A percentile compares a stretch with the other conserved stretches of the same genome.
phyloP scores from a whole-genome alignment of 306 rosid genomes.

The Amphicarpaea edgeworthii region DNA sequence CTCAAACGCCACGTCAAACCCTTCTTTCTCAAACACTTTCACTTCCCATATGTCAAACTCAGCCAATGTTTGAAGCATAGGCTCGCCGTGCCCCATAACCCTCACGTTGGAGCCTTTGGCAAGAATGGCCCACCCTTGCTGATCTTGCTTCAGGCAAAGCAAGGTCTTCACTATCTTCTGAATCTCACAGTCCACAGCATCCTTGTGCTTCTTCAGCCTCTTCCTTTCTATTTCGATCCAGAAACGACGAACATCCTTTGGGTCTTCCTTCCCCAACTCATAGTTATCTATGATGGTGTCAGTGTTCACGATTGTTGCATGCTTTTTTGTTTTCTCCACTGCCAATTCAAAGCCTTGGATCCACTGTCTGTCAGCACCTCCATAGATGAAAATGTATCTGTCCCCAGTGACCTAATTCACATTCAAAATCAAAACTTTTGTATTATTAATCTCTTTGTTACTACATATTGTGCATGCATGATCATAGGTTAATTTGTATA shows the following conservation, averaged over 20 bases:
- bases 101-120: conserved; percentile 44
- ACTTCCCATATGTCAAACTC: conserved; percentile 50
- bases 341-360: conserved; percentile 31
- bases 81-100: conserved; percentile 46
- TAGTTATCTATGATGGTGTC: conserved; percentile 47
- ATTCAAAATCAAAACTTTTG: not conserved
- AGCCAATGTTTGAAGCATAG: conserved; percentile 43
- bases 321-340: conserved; percentile 42
- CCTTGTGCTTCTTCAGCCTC: conserved; percentile 49
- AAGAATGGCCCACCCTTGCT: conserved; percentile 50
- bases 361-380: conserved; percentile 50
- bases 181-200: conserved; percentile 37
- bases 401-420: conserved; percentile 43
- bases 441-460: too few relatives aligned
- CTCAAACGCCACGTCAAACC: conserved; percentile 45
- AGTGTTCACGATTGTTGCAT: conserved; percentile 29
- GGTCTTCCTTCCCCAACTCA: conserved; percentile 41
- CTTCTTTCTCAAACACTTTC: conserved; percentile 43
- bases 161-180: conserved; percentile 46
- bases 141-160: conserved; percentile 47
- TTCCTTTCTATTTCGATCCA: conserved; percentile 55
- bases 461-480: too few relatives aligned
- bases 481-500: too few relatives aligned
- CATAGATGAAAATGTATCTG: conserved; percentile 51
- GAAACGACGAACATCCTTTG: conserved; percentile 44